A percentile compares a stretch with the other conserved stretches of the same genome.
Conservation (phyloP, 1,284 basidiomycete species). For the Austropuccinia psidii region DNA sequence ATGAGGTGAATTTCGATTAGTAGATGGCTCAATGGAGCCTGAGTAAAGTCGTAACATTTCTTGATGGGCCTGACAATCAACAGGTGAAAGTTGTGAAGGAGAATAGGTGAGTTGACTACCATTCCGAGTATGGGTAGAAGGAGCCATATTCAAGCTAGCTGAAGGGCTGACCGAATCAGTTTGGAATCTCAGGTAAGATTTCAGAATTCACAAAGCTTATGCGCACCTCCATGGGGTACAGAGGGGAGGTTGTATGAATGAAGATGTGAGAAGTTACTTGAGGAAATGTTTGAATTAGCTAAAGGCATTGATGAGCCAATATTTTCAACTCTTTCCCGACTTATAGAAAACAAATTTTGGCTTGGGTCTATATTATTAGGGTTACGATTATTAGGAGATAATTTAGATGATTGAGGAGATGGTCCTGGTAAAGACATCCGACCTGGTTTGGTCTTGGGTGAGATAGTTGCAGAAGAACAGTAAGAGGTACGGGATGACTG, state of each 20-base stretch:
- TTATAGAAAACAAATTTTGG: conserved; percentile 13
- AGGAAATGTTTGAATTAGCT: not conserved
- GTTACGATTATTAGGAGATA: not conserved
- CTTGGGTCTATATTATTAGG: conserved; percentile 20
- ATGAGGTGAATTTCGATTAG: not conserved
- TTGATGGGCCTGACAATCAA: not conserved
- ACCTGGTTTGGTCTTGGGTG: not conserved
- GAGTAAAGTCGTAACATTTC: not conserved
- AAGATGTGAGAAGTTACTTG: not conserved
- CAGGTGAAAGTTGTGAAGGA: not conserved
- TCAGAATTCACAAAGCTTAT: not conserved
- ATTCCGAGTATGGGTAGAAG: not conserved
- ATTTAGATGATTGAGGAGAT: not conserved
- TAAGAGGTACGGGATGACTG: not conserved
- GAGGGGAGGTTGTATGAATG: not conserved
- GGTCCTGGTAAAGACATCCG: not conserved
- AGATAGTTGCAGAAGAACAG: not conserved
- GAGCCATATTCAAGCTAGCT: conserved; percentile 6
- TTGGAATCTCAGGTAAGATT: not conserved
- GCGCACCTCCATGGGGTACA: not conserved
- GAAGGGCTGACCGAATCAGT: conserved; percentile 8
- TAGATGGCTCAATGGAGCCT: not conserved
- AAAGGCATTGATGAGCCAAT: not conserved
- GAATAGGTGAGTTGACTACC: not conserved
- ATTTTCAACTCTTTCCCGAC: not conserved